phyloP scores from a whole-genome alignment of 2,329 filamentous ascomycete genomes.

The Cryphonectria naterciae region DNA sequence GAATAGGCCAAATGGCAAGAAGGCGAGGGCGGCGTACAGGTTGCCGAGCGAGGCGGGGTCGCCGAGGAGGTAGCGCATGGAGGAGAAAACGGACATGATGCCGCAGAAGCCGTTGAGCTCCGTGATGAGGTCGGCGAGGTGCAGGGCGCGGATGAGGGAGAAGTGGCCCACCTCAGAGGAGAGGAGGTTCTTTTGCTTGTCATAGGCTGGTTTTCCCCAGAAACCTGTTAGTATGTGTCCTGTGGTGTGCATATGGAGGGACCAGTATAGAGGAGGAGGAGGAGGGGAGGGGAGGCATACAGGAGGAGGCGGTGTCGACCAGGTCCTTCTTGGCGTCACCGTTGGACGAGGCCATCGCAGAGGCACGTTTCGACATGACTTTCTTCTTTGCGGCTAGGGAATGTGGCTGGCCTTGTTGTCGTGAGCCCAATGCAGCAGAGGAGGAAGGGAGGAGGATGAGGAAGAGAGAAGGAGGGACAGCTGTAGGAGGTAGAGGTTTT shows the following conservation, averaged over 20 bases:
- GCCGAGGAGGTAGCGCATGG: conserved; percentile 87
- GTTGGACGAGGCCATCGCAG: conserved; percentile 23
- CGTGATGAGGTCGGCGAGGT: conserved; percentile 84
- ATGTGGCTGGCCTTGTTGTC: conserved; percentile 1
- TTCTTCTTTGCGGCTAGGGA: not conserved
- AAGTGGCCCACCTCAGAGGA: conserved; percentile 75
- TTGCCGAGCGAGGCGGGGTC: conserved; percentile 67
- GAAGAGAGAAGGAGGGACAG: not conserved
- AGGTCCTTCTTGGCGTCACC: conserved; percentile 25
- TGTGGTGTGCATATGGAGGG: not conserved
- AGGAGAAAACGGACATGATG: conserved; percentile 94
- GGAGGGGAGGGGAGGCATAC: conserved; percentile 11
- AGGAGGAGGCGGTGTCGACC: conserved; percentile 12
- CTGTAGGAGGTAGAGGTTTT: not conserved
- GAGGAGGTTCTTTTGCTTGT: conserved; percentile 78
- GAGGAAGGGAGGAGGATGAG: not conserved
- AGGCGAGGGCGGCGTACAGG: conserved; percentile 79
- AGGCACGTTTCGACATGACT: conserved; percentile 28
- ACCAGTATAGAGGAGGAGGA: conserved; percentile 16
- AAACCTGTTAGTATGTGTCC: not conserved
- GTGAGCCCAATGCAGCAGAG: not conserved
- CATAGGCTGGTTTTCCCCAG: conserved; percentile 51
- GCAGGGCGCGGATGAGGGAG: conserved; percentile 68
- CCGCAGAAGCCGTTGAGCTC: conserved; percentile 85
- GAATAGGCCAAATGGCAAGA: conserved; percentile 92